Percentiles rank a stretch among this genome's conserved stretches.
These are phyloP conservation scores for Skeletonema potamos DNA, from an alignment of 108 stramenopile species.

Conservation along the genomic window DNA sequence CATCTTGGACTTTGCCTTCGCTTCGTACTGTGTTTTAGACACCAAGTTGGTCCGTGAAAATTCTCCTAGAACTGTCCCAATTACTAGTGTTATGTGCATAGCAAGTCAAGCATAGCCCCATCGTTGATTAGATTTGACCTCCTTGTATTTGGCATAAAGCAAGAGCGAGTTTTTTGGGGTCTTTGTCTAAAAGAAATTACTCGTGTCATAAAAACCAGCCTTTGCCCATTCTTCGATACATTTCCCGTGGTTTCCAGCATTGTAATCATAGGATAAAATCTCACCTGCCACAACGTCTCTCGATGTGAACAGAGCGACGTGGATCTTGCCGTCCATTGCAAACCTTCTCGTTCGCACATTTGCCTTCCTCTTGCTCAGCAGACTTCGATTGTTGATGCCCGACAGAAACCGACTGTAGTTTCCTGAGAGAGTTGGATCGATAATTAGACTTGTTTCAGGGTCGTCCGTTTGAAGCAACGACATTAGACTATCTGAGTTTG, in stretches of 20 bases:
- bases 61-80: no score
- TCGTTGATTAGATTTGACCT: no score
- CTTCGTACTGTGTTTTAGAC: no score
- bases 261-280: slow-evolving; percentile 55
- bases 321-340: slow-evolving; percentile 37
- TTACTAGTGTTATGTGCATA: no score
- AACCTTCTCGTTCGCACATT: slow-evolving; percentile 54
- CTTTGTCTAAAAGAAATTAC: slow-evolving; percentile 51
- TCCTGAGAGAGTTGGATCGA: slow-evolving; percentile 46
- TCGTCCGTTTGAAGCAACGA: slow-evolving; percentile 41
- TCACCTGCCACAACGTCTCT: slow-evolving; percentile 43
- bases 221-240: slow-evolving; percentile 35
- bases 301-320: slow-evolving; percentile 45
- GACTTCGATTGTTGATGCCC: slow-evolving; percentile 49
- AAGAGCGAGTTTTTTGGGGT: no score
- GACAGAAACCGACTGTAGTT: slow-evolving; percentile 50
- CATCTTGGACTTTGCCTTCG: no score
- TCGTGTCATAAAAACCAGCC: slow-evolving; percentile 55
- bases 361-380: slow-evolving; percentile 44
- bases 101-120: no score
- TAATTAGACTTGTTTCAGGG: slow-evolving; percentile 41
- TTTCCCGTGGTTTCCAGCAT: slow-evolving; percentile 49
- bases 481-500: slow-evolving; percentile 52
- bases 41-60: no score
- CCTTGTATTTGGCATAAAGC: no score